Evolutionary conservation across 2,329 filamentous ascomycete species (phyloP), one percentile per base, ranked within the genome.

Genomic region (Fusarium pseudograminearum): DNA sequence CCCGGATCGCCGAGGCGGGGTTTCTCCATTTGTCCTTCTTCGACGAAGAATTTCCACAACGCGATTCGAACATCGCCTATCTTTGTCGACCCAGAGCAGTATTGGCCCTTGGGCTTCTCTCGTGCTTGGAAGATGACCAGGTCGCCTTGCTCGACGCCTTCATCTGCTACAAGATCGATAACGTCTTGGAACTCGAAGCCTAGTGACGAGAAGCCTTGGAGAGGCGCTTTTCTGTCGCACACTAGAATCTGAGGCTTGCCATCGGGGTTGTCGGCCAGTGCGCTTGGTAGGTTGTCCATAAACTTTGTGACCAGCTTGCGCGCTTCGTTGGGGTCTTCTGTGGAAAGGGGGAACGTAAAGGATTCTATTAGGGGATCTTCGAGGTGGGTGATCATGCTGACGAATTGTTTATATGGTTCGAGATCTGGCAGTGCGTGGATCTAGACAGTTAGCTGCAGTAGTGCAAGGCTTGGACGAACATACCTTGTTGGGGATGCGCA

Each of bases 111-210:
- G 74, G 79, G 85, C 48, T 89, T 84, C 54, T 87, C 83, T 4
- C 95, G 90, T 1, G 94, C 94, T 80, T 97, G 94, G 28, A 97
- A 82, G 42, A 98, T 80, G 42, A 98, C 82, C 3, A 98, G 80
- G 65, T 97, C 94, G 41, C 94, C 94, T 51, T 81, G 78, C 0
- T 78, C 71, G 9, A 87, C 69, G 26, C 85, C 83, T 70, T 90
- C 86, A 1, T 72, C 72, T 0, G 74, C 71, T 3, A 78, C 61
- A 12, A 76, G 68, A 8, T 76, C 72, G 4, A 81, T 50, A 0
- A 89, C 85, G 18, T 87, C 90, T 75, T 93, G 89, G 72, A 92
- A 91, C 9, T 81, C 79, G 24, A 79, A 79, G 0, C 93, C 94
- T 40, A 97, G 88, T 0, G 91, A 87, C 4, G 92, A 90, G 2